Base-by-base conservation (phyloP, 306 rosid species). In the Prinsepia uniflora region DNA sequence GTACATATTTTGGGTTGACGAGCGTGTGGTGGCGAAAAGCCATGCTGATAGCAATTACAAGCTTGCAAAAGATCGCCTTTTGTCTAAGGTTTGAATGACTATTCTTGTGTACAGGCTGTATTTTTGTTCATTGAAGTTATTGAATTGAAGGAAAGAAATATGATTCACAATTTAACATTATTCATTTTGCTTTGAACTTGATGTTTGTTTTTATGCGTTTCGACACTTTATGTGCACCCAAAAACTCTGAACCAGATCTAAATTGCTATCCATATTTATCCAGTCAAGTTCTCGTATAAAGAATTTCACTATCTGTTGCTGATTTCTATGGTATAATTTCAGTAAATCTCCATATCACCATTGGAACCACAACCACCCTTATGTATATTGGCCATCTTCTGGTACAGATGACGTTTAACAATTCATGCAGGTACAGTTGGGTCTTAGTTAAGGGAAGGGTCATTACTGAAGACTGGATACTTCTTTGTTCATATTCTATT, bases 1-100 rank as follows among this genome's bases (percentile, higher is more conserved):
- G 99, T 91, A 87, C 76, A 81, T 95, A 76, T 87, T 89, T 86
- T 95, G 97, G 99, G 97, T 96, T 39, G 99, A 95, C 58, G 99
- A 91, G 81, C 88, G 96, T 61, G 96, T 95, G 65, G 99, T 95
- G 73, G 90, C 96, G 0, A 95, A 91, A 85, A 89, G 59, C 76
- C 97, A 95, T 56, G 83, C 80, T 45, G 97, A 91, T 80, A 95
- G 99, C 93, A 89, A 92, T 77, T 95, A 89, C 76, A 95, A 95
- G 87, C 99, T 89, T 68, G 96, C 96, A 22, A 95, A 89, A 76
- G 96, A 89, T 71, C 77, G 77, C 67, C 82, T 95, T 82, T 82
- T 95, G 79, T 95, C 92, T 40, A 89, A 89, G 97, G 99, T 95
- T 81, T 81, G 84, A 60, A 41, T 62, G 52, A 74, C 65, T 17